Evolutionary conservation across 192 early-diverging fungal species (phyloP), one percentile per base, ranked within the genome.

Genomic region (Rhizoclosmatium globosum): DNA sequence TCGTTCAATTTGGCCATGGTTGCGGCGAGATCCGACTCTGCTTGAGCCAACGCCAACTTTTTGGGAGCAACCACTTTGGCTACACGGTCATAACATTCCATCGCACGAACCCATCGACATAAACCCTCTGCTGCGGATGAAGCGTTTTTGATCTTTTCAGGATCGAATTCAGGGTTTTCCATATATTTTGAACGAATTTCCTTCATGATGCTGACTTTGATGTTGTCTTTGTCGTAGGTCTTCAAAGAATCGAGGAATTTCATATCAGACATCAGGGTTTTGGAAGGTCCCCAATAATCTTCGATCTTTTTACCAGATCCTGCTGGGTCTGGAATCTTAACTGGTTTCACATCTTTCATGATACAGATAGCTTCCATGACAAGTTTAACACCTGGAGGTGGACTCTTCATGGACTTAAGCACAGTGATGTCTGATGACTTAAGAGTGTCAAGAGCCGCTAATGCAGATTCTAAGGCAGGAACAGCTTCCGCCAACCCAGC

Each of bases 1-100:
- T 90, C 88, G 68, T 90, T 90, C 66, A 90, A 67, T 50, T 81
- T 81, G 3, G 62, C 60, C 89, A 90, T 90, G 7, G 86, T 87
- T 69, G 84, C 82, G 2, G 88, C 88, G 2, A 90, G 59, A 31
- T 89, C 89, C 4, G 77, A 78, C 62, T 90, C 85, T 9, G 89
- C 89, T 68, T 85, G 83, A 21, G 82, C 86, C n/a, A 90, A 82
- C 23, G 86, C 85, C 59, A 84, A 80, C 57, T 81, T 81, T 70
- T 90, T 90, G 1, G 89, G 89, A 3, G 89, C 89, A n/a, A 90
- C 87, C 15, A 89, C 85, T 83, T 90, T 90, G 3, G 89, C 89
- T 2, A 90, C 85, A 57, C 89, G 64, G 62, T 90, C 89, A 66
- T 90, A 90, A 19, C 79, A 79, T 73, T 90, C 89, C 84, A 90